These are phyloP conservation scores for Lentinula aciculospora DNA, from an alignment of 768 basidiomycete species.

Conservation along the genomic window DNA sequence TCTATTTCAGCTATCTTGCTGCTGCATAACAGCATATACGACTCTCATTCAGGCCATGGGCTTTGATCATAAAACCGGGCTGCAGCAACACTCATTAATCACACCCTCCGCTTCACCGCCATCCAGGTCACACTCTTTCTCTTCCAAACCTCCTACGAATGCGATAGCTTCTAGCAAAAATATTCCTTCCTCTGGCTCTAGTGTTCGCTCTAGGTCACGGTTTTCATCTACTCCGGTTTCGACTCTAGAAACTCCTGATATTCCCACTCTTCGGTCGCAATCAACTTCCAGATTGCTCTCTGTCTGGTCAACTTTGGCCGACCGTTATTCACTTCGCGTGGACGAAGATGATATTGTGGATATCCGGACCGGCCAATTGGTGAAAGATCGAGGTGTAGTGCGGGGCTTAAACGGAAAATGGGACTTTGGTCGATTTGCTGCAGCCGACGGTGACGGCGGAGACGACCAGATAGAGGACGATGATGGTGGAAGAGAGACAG, in stretches of 20 bases:
- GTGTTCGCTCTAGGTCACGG: background rate
- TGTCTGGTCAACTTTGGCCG: constrained; percentile 62
- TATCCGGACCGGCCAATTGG: constrained; percentile 50
- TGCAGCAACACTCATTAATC: background rate
- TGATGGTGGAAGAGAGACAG: constrained; percentile 30
- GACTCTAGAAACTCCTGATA: background rate
- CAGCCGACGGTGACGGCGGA: constrained; percentile 18
- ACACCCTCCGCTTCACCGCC: constrained; percentile 1
- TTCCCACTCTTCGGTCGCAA: background rate
- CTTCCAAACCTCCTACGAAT: background rate
- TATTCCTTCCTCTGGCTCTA: background rate
- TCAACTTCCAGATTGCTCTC: background rate
- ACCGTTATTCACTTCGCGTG: constrained; percentile 57
- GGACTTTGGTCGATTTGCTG: constrained; percentile 48
- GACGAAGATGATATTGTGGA: constrained; percentile 82
- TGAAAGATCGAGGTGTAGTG: constrained; percentile 68
- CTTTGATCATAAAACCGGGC: background rate
- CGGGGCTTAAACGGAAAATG: constrained; percentile 33
- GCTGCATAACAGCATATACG: background rate
- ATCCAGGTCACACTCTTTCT: background rate
- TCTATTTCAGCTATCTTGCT: too few species aligned
- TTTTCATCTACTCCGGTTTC: constrained; percentile 1
- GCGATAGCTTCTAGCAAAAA: background rate
- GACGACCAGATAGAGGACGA: constrained; percentile 21
- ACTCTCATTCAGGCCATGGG: background rate